These are phyloP conservation scores for Fraxinus paxiana DNA, from an alignment of 305 asterid genomes.

Conservation along the genomic window DNA sequence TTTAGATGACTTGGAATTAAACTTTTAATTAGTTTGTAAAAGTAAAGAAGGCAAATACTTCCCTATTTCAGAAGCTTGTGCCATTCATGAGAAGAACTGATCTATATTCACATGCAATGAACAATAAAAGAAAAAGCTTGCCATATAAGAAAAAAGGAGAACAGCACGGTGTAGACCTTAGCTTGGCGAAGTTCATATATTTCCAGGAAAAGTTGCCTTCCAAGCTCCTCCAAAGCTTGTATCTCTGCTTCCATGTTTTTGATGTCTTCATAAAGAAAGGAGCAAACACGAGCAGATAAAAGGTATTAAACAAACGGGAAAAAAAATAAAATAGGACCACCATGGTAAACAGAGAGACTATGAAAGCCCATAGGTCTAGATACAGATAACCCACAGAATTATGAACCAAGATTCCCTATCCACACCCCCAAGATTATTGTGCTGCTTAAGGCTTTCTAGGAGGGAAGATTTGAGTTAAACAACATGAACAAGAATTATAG, in stretches of 20 bases:
- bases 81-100: background rate
- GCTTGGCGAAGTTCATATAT: slow-evolving; percentile 99
- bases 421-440: background rate
- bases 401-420: background rate
- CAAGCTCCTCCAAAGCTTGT: slow-evolving; percentile 88
- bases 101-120: background rate
- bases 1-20: background rate
- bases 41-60: background rate
- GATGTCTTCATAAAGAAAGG: slow-evolving; percentile 52
- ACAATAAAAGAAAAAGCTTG: background rate
- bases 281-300: slow-evolving; percentile 14
- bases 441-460: background rate
- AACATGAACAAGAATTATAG: background rate
- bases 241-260: slow-evolving; percentile 86
- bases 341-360: background rate
- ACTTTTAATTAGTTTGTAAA: background rate
- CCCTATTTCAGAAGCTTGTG: background rate
- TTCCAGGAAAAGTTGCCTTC: slow-evolving; percentile 85
- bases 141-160: slow-evolving; percentile 10
- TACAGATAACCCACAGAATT: background rate
- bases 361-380: background rate
- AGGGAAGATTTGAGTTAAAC: background rate
- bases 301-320: background rate
- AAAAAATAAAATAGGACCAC: background rate
- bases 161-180: slow-evolving; percentile 49